Base-by-base conservation (phyloP, 208 protist species). In the Wallacemonas collosoma region DNA sequence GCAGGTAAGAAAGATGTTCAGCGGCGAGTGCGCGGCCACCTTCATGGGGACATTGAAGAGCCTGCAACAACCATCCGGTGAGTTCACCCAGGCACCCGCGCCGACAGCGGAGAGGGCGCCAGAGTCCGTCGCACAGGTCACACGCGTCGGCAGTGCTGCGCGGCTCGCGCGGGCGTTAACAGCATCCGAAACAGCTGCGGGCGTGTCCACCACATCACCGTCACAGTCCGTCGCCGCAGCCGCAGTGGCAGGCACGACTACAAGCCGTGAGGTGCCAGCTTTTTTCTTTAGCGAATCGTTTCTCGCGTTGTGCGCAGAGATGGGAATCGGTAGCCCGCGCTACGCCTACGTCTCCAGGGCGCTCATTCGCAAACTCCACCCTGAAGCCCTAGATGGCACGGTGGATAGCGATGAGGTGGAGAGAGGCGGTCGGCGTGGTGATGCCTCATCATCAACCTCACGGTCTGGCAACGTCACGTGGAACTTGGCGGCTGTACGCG, bases 261-360 rank as follows among this genome's bases (percentile, higher is more conserved):
- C 26, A 26, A 26, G 26, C 26, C 26, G 26, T 0, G 26, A 26
- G 26, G 26, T 36, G 12, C 57, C 57, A 8, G 57, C 9, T 14
- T n/a, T 68, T 14, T n/a, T 36, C 26, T 71, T 51, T 53, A 71
- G 15, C n/a, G 53, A 61, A 12, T 6, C 7, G 4, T 71, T 71
- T 40, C 66, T 71, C 39, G 53, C 38, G 14, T 45, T 79, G 47
- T 81, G 80, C 36, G 73, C 80, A 15, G 65, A 75, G 48, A 73
- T 85, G 41, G 73, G 77, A 43, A 81, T 85, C 51, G 57, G 70
- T 6, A 86, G 81, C n/a, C 70, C 81, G 5, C 81, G 81, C 4
- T 71, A 73, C 41, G 81, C 71, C 36, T 86, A 80, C 58, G 77
- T 86, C 12, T 67, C 78, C 9, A 41, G 56, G 0, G 68, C 63